These are phyloP conservation scores for Buxus sempervirens DNA, from an alignment of 164 flowering plant species.

Conservation along the genomic window DNA sequence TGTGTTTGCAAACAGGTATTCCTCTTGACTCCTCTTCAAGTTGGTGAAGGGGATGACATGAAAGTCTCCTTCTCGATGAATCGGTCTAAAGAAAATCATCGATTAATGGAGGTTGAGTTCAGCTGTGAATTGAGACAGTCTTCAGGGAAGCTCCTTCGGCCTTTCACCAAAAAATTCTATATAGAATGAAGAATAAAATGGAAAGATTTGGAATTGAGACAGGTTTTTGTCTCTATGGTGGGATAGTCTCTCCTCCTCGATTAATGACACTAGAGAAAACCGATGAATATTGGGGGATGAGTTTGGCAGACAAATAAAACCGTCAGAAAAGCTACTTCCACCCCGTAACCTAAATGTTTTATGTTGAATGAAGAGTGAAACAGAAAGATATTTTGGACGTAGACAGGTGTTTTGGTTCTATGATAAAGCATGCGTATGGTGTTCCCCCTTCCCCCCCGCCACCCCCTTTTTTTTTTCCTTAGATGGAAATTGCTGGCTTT, in stretches of 20 bases:
- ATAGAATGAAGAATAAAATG: conserved; percentile 54
- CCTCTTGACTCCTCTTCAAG: conserved; percentile 56
- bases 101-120: conserved; percentile 83
- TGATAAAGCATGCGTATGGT: neutral
- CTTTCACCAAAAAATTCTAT: conserved; percentile 55
- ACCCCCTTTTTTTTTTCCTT: too few species aligned
- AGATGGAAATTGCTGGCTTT: too few species aligned
- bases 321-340: too few species aligned
- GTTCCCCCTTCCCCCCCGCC: too few species aligned
- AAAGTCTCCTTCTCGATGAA: conserved; percentile 57
- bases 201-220: neutral
- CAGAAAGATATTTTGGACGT: too few species aligned
- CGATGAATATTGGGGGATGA: too few species aligned
- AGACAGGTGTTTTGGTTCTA: too few species aligned
- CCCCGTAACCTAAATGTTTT: too few species aligned
- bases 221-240: neutral
- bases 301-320: too few species aligned
- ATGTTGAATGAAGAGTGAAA: too few species aligned
- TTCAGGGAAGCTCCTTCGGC: conserved; percentile 47
- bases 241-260: too few species aligned
- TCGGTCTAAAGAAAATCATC: conserved; percentile 85
- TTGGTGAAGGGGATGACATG: conserved; percentile 47
- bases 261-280: too few species aligned
- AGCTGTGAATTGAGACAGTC: conserved; percentile 42
- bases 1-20: conserved; percentile 56